Conservation (phyloP, 2,329 filamentous ascomycete species). For the Aspergillus ibericus region DNA sequence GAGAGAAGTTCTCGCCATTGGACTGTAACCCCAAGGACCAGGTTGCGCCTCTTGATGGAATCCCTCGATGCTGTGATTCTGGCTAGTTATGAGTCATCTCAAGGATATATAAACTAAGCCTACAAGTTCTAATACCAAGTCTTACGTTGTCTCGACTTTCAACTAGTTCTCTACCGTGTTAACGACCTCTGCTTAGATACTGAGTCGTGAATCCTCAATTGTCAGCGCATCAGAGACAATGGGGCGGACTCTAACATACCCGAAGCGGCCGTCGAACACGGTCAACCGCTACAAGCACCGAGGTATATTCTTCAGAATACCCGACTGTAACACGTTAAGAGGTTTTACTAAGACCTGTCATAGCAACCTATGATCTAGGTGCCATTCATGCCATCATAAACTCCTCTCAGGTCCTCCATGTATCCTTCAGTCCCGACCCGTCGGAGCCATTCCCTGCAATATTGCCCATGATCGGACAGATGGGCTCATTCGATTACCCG, state of each 20-base stretch:
- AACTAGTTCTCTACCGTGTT: no score
- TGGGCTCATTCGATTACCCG: conserved; percentile 69
- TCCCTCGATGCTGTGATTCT: neutral
- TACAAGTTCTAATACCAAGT: no score
- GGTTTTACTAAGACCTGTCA: conserved; percentile 11
- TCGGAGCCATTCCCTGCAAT: conserved; percentile 71
- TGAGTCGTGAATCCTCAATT: neutral
- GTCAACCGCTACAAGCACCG: conserved; percentile 66
- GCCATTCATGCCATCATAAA: conserved; percentile 77
- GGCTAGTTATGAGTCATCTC: neutral
- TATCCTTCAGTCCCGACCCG: conserved; percentile 68
- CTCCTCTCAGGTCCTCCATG: conserved; percentile 69
- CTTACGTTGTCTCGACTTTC: neutral
- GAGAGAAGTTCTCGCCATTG: neutral
- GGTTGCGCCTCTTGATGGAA: neutral
- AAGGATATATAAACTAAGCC: neutral
- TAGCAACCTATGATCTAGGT: conserved; percentile 69
- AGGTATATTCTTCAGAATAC: conserved; percentile 48
- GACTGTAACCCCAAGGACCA: neutral
- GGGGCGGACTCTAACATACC: conserved; percentile 55
- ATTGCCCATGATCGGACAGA: conserved; percentile 82
- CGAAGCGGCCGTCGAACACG: conserved; percentile 63
- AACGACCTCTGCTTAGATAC: no score
- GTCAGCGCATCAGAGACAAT: conserved; percentile 25
- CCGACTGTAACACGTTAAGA: neutral